Base-by-base conservation (phyloP, 1,284 basidiomycete species). In the Kalmanozyma brasiliensis region DNA sequence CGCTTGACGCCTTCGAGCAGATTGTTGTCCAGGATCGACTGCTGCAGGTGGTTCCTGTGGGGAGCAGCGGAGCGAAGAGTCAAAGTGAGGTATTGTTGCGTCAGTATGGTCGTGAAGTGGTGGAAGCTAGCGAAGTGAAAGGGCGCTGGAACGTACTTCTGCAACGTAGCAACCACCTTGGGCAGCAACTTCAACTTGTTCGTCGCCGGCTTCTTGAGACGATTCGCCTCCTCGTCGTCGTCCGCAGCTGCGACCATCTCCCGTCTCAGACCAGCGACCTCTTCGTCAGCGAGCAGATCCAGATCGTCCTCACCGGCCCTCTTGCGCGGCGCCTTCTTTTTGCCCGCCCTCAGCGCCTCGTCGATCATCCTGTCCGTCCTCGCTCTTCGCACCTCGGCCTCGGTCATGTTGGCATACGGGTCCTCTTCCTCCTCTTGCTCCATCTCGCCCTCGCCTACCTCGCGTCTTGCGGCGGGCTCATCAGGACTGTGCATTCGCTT, bases 11-110 rank as follows among this genome's bases (percentile, higher is more conserved):
- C 93, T 76, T 94, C 92, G 24, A 99, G 87, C 32, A 98, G 86
- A 70, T 95, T 94, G 83, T 94, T 94, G 84, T 98, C 96, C 61
- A 94, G 87, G 77, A 98, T 96, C 3, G 93, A 92, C 76, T 96
- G 92, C 32, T 91, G 89, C 13, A 96, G 87, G 3, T 92, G 89
- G 24, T 89, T 87, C 83, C 91, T 93, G 74, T 17, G 55, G 22
- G 17, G 20, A 34, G 29, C 4, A 7, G 19, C 13, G n/a, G 40
- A 26, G 24, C 38, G 38, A 41, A 41, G 24, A 7, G 11, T n/a
- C 19, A 37, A 11, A 29, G 11, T 29, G 26, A 49, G 24, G 23
- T 3, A 30, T 2, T 37, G 19, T 22, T 37, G 6, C 6, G 8
- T 37, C 36, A 37, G 26, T 29, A 29, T 29, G 26, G 11, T 29